These are phyloP conservation scores for Ormosia semicastrata DNA, from an alignment of 306 rosid genomes.

Conservation along the genomic window DNA sequence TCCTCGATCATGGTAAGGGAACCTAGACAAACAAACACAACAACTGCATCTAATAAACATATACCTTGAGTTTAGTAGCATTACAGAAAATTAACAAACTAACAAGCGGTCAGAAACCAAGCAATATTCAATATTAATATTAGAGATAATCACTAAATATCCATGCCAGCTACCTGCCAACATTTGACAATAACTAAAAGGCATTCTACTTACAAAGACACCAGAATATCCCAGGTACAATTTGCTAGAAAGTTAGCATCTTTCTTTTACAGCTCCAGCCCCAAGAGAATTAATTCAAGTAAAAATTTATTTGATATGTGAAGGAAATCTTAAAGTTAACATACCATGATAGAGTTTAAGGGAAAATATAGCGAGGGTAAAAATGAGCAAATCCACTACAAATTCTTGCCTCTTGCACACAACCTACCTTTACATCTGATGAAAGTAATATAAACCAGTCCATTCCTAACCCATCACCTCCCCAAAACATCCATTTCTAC, in stretches of 20 bases:
- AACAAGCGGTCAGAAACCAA: background rate
- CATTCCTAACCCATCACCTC: background rate
- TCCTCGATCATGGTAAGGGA: background rate
- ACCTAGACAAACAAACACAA: conserved; percentile 8
- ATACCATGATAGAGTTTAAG: too few species aligned
- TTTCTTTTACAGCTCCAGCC: too few species aligned
- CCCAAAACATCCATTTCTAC: background rate
- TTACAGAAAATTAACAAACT: background rate
- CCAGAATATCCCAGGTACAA: background rate
- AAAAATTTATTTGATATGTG: too few species aligned
- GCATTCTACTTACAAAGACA: background rate
- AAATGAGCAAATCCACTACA: too few species aligned
- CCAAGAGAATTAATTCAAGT: too few species aligned
- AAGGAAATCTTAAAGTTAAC: too few species aligned
- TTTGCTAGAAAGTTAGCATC: background rate
- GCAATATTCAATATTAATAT: background rate
- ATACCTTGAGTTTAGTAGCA: background rate
- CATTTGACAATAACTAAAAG: background rate
- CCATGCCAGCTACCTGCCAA: background rate
- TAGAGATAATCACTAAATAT: background rate
- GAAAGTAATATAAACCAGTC: background rate
- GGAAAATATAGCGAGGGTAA: too few species aligned
- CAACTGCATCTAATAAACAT: conserved; percentile 2
- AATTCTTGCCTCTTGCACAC: too few species aligned
- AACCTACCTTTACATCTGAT: background rate